Evolutionary conservation across 73 alveolate species (phyloP), one percentile per base, ranked within the genome.

Genomic region (Paramecium sexaurelia): DNA sequence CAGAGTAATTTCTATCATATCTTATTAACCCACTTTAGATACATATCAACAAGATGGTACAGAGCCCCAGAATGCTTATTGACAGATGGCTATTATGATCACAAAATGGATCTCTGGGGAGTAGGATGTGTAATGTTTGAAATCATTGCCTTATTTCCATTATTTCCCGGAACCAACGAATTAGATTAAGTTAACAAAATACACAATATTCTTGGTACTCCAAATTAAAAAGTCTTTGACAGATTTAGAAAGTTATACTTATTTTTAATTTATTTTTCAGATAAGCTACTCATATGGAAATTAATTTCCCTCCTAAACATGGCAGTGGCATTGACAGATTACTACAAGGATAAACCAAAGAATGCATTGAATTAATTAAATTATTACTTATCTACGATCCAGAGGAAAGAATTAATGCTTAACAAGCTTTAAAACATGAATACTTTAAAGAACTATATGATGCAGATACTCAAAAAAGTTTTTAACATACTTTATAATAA

Each of bases 81-180:
- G 95, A 98, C 99, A 40, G 99, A 98, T 94, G 99, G 99, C 55
- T 98, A 97, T 93, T 98, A 98, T 92, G 97, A 94, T 78, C 97
- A 96, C 93, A 98, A 98, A 94, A 98, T 98, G 99, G 99, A 98
- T 93, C 92, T 97, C 92, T 98, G 99, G 98, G 99, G 99, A 20
- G 99, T 97, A 3, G 99, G 99, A 24, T 98, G 99, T 94, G 99
- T 98, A 27, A 90, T 98, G 89, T 98, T 98, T 94, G 99, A 98
- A 95, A 96, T 96, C 69, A 92, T 95, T 27, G 84, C 98, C 20
- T 92, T 97, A 83, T 97, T 97, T 68, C 99, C 99, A 27, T 92
- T 97, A 15, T 98, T 98, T 82, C 99, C 99, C 4, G 99, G 99
- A 27, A 98, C 96, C 37, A 97, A 98, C 87, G 99, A 98, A 95